phyloP scores from a whole-genome alignment of 2,329 filamentous ascomycete species.

The Claviceps sp. region DNA sequence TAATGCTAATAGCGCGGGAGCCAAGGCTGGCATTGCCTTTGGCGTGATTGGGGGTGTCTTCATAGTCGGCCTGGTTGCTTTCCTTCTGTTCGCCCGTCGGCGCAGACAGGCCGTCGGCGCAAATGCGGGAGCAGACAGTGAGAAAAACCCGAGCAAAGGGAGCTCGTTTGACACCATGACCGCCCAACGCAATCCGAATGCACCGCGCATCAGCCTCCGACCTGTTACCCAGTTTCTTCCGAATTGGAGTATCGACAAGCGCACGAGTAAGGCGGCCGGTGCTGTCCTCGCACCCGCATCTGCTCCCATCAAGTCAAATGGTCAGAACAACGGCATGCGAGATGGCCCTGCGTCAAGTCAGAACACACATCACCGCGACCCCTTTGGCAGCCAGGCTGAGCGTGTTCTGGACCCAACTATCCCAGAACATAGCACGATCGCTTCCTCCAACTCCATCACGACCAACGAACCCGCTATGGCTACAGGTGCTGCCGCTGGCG shows the following conservation, averaged over 20 bases:
- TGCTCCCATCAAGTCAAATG: constrained; percentile 2
- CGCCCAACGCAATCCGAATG: constrained; percentile 27
- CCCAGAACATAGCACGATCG: constrained; percentile 16
- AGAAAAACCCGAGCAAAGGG: constrained; percentile 41
- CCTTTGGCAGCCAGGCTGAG: constrained; percentile 54
- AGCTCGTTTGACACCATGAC: constrained; percentile 7
- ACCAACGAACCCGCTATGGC: constrained; percentile 25
- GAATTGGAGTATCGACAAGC: constrained; percentile 37
- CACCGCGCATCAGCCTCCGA: constrained; percentile 73
- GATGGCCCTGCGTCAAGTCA: constrained; percentile 33
- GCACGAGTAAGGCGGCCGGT: constrained; percentile 34
- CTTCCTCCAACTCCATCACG: constrained; percentile 17
- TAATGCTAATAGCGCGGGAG: constrained; percentile 20
- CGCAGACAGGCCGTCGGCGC: constrained; percentile 49
- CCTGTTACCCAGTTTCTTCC: constrained; percentile 76
- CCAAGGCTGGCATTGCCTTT: constrained; percentile 73
- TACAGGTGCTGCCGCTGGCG: constrained; percentile 16
- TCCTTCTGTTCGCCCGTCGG: constrained; percentile 56
- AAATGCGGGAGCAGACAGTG: constrained; percentile 40
- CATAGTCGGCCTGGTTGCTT: constrained; percentile 51
- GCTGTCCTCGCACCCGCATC: constrained; percentile 23
- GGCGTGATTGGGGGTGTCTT: constrained; percentile 62
- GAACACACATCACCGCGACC: constrained; percentile 47
- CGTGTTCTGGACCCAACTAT: constrained; percentile 28
- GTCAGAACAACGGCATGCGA: constrained; percentile 26